phyloP scores from a whole-genome alignment of 345 rosid genomes.

The Anacardium occidentale region DNA sequence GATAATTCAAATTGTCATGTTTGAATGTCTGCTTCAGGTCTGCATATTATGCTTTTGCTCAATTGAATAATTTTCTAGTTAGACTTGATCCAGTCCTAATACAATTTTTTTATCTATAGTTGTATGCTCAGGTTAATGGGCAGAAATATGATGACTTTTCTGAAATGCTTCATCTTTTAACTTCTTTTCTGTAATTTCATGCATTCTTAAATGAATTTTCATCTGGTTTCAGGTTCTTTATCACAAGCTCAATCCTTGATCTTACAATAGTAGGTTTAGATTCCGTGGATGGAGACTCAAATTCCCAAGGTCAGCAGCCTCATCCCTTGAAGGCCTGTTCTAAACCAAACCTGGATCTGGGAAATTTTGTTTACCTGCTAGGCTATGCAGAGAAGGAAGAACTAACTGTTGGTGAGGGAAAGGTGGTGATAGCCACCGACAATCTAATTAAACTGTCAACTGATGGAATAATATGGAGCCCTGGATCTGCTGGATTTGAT shows the following conservation, averaged over 20 bases:
- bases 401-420: conserved; percentile 76
- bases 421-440: conserved; percentile 90
- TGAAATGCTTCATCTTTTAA: conserved; percentile 9
- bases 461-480: conserved; percentile 73
- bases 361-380: conserved; percentile 68
- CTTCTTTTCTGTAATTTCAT: background rate
- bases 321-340: conserved; percentile 79
- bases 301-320: conserved; percentile 64
- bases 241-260: conserved; percentile 85
- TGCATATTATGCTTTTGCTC: background rate
- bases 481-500: conserved; percentile 96
- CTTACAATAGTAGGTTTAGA: conserved; percentile 89
- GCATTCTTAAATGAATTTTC: conserved; percentile 8
- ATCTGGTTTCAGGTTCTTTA: conserved; percentile 67
- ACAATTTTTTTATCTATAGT: background rate
- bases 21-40: background rate
- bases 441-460: conserved; percentile 87
- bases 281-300: conserved; percentile 69
- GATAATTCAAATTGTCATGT: background rate
- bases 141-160: background rate
- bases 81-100: background rate
- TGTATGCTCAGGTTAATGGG: background rate
- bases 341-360: conserved; percentile 75
- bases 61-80: background rate
- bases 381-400: conserved; percentile 68